Conservation (phyloP, 805 yeast species). For the Candida maris region DNA sequence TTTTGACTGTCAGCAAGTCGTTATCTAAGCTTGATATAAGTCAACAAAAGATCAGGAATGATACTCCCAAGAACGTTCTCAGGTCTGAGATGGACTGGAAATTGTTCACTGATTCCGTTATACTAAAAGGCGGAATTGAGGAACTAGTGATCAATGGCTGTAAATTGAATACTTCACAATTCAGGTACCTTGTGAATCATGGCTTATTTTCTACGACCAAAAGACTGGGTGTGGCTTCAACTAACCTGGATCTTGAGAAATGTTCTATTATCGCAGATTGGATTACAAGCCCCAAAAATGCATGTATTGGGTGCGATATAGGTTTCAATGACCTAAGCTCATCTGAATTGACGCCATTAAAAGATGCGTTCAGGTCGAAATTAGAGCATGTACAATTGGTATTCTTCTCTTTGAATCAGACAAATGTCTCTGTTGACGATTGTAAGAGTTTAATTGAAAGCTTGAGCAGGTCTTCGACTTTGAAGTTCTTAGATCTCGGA, state of each 20-base stretch:
- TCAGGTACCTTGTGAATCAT: constrained; percentile 37
- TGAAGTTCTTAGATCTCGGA: constrained; percentile 51
- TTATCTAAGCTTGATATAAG: constrained; percentile 53
- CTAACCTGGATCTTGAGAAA: constrained; percentile 42
- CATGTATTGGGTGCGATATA: constrained; percentile 53
- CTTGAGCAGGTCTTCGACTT: constrained; percentile 36
- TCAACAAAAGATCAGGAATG: constrained; percentile 50
- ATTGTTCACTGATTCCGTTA: constrained; percentile 41
- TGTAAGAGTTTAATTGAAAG: constrained; percentile 38
- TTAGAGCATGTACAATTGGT: constrained; percentile 33
- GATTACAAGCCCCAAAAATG: constrained; percentile 41
- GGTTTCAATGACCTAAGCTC: constrained; percentile 50
- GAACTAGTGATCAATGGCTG: constrained; percentile 59
- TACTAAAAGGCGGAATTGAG: constrained; percentile 48
- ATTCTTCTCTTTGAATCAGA: constrained; percentile 52
- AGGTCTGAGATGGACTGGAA: constrained; percentile 54
- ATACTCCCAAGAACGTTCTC: constrained; percentile 34
- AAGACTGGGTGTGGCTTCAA: constrained; percentile 52
- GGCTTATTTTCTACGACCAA: constrained; percentile 43
- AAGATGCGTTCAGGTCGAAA: constrained; percentile 34
- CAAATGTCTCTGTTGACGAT: constrained; percentile 38
- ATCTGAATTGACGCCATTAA: constrained; percentile 46
- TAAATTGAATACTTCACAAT: constrained; percentile 40
- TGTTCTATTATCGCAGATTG: constrained; percentile 43
- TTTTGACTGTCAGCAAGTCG: constrained; percentile 39